A percentile compares a stretch with the other conserved stretches of the same genome.
These are phyloP conservation scores for Withania somnifera DNA, from an alignment of 305 asterid species.

Conservation along the genomic window DNA sequence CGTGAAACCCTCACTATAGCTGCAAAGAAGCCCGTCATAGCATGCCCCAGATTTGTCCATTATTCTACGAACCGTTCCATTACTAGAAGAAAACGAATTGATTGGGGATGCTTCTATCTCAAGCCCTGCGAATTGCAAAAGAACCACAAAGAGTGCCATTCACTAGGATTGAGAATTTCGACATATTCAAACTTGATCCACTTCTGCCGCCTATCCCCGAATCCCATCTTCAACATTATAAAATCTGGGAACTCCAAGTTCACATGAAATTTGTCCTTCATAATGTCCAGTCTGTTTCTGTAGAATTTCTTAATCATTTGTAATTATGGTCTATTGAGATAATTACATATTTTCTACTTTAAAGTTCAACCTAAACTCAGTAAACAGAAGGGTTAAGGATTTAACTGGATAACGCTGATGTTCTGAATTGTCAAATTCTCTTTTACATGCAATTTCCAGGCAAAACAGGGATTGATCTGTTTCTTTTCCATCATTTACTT, in stretches of 20 bases:
- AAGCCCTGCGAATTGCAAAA: neutral
- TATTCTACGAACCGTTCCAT: neutral
- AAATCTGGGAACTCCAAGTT: neutral
- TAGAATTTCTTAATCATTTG: neutral
- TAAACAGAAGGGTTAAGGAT: neutral
- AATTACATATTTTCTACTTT: neutral
- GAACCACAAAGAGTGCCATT: neutral
- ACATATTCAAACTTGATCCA: neutral
- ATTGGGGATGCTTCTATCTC: neutral
- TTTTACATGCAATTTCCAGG: neutral
- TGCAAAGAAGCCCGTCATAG: neutral
- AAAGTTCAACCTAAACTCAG: neutral
- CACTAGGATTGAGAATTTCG: neutral
- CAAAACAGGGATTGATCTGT: neutral
- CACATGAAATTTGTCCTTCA: neutral
- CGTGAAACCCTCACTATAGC: neutral
- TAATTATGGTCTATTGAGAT: neutral
- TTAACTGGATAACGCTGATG: neutral
- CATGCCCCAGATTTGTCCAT: neutral
- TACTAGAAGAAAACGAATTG: neutral
- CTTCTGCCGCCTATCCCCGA: neutral
- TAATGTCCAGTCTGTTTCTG: neutral
- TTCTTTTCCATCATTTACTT: neutral
- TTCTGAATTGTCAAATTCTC: neutral
- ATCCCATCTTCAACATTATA: neutral